Evolutionary conservation across 1,284 basidiomycete species (phyloP), one percentile per base, ranked within the genome.

Genomic region (Termitomyces sp.): DNA sequence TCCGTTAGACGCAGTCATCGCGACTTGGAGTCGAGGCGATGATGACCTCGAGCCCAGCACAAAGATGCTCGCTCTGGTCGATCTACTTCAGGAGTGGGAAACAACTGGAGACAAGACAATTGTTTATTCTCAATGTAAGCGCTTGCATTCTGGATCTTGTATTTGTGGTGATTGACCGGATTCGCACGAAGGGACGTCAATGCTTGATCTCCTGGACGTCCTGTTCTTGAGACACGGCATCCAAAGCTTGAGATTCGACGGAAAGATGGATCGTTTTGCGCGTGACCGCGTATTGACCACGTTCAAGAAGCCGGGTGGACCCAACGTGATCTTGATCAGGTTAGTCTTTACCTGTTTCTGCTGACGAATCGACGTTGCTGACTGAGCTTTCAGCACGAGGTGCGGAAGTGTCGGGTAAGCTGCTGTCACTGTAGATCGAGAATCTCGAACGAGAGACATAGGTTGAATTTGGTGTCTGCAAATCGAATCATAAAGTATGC

Each of bases 401-500:
- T 83, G 80, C 59, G 85, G 85, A 42, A 84, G 84, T 55, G 85
- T 87, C 38, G 85, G 85, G 71, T 76, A 61, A 56, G 68, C 46
- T 41, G 46, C 30, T 39, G 17, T 10, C 36, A 12, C 19, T 21
- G 6, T 48, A 36, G 9, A 38, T 39, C 10, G 10, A 17, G 6
- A 10, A 17, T 17, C 34, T n/a, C 46, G 50, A n/a, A 53, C 21
- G 9, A 31, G 4, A 12, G 26, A 17, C 28, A 54, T 36, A 75
- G 75, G 0, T 65, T 86, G 60, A 86, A 85, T 65, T 69, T 87
- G 10, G 82, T 83, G 8, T 72, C 76, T 33, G 85, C 85, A 0
- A 88, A 87, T 62, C 80, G 84, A 2, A 79, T 87, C 36, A 72
- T 87, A 61, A 86, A 86, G 83, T 84, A 61, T 52, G 77, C 64